Percentiles rank a stretch among this genome's conserved stretches.
Evolutionary conservation across 2,329 filamentous ascomycete species (phyloP).

Genomic region (Diaporthe vexans): DNA sequence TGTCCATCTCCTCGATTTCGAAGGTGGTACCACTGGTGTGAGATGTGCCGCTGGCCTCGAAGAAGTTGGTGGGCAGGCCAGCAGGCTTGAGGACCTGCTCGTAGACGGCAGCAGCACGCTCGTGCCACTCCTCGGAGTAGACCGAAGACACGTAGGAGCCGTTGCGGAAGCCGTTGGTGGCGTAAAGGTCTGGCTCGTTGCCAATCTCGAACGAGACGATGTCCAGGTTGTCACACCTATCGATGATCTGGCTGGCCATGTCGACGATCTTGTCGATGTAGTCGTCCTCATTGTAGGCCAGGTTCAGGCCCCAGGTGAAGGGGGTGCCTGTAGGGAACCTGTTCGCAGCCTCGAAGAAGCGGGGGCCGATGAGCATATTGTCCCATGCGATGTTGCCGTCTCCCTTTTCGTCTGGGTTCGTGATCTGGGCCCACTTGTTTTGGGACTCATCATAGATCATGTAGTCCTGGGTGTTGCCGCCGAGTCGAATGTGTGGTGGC

Average conservation of each 20-base stretch:
- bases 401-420: constrained; percentile 55
- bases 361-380: constrained; percentile 61
- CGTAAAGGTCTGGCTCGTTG: constrained; percentile 50
- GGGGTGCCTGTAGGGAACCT: constrained; percentile 64
- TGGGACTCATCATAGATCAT: constrained; percentile 58
- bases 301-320: constrained; percentile 63
- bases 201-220: constrained; percentile 50
- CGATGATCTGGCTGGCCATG: constrained; percentile 52
- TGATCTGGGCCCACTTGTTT: constrained; percentile 52
- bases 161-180: constrained; percentile 59
- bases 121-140: constrained; percentile 61
- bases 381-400: constrained; percentile 58
- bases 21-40: constrained; percentile 66
- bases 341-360: constrained; percentile 61
- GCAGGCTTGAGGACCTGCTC: constrained; percentile 59
- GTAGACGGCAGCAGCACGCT: constrained; percentile 58
- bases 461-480: constrained; percentile 66
- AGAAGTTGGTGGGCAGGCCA: constrained; percentile 57
- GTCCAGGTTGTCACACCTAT: constrained; percentile 45
- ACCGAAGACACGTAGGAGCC: constrained; percentile 57
- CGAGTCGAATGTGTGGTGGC: constrained; percentile 62
- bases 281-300: constrained; percentile 61
- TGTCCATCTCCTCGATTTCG: constrained; percentile 56
- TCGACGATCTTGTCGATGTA: constrained; percentile 58
- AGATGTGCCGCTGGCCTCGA: constrained; percentile 63